These are phyloP conservation scores for Crithidia brevicula DNA, from an alignment of 208 protist species.

Conservation along the genomic window DNA sequence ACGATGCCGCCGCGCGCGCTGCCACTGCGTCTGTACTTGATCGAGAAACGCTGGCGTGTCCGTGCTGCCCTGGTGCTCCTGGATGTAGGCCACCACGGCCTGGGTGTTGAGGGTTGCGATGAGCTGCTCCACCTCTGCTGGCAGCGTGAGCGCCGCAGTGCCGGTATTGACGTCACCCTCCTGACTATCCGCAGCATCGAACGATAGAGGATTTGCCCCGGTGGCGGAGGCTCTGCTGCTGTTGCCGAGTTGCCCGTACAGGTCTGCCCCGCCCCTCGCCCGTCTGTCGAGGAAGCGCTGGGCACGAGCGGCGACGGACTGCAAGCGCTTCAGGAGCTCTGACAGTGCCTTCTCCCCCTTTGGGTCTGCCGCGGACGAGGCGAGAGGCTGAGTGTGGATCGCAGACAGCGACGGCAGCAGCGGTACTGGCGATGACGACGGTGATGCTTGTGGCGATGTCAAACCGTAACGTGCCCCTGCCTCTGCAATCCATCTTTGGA, in stretches of 20 bases:
- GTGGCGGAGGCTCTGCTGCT: no score
- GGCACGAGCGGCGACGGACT: conserved; percentile 7
- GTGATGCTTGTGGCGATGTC: not conserved
- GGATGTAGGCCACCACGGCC: conserved; percentile 37
- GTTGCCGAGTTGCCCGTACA: not conserved
- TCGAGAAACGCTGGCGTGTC: conserved; percentile 19
- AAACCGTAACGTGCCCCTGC: conserved; percentile 12
- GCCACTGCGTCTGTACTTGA: conserved; percentile 33
- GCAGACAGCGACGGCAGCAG: not conserved
- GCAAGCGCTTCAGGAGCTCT: not conserved
- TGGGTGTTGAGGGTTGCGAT: conserved; percentile 22
- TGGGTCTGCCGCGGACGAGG: no score
- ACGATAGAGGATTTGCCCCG: no score
- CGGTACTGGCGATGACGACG: not conserved
- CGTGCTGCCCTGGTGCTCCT: conserved; percentile 29
- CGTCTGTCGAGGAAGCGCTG: conserved; percentile 14
- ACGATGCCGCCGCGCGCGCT: not conserved
- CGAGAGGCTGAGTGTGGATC: no score
- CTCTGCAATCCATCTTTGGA: conserved; percentile 23
- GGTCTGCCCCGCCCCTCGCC: conserved; percentile 1
- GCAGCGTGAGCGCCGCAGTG: conserved; percentile 4
- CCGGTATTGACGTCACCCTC: not conserved
- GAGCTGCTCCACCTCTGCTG: conserved; percentile 31
- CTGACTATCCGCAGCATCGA: no score
- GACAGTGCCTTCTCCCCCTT: not conserved